These are phyloP conservation scores for Penicillium taxi DNA, from an alignment of 495 filamentous ascomycete genomes.

Conservation along the genomic window DNA sequence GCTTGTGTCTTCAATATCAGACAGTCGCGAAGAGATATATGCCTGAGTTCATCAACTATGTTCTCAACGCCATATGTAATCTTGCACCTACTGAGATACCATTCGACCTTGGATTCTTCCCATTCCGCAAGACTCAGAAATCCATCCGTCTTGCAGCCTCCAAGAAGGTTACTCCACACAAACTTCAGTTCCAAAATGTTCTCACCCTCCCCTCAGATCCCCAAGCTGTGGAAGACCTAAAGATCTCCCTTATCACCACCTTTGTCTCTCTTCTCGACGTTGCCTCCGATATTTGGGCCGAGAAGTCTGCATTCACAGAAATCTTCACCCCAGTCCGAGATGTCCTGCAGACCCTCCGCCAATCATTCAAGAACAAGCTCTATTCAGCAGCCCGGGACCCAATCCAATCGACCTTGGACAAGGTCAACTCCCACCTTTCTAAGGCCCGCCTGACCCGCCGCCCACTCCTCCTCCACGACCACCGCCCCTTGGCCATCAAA, in stretches of 20 bases:
- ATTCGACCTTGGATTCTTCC: slow-evolving; percentile 47
- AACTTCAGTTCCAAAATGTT: slow-evolving; percentile 51
- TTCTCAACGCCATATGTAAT: slow-evolving; percentile 63
- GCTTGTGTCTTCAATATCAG: slow-evolving; percentile 74
- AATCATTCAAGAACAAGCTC: slow-evolving; percentile 43
- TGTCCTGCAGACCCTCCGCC: slow-evolving; percentile 49
- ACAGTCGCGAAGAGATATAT: slow-evolving; percentile 72
- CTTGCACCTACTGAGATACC: slow-evolving; percentile 48
- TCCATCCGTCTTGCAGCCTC: slow-evolving; percentile 42
- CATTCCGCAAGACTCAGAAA: slow-evolving; percentile 48
- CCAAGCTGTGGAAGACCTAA: slow-evolving; percentile 38
- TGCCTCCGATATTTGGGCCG: slow-evolving; percentile 55
- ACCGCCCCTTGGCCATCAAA: slow-evolving; percentile 81
- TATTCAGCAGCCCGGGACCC: slow-evolving; percentile 31
- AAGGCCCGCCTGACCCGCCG: slow-evolving; percentile 56
- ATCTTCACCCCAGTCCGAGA: slow-evolving; percentile 54
- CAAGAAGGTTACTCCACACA: slow-evolving; percentile 20
- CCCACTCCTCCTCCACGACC: slow-evolving; percentile 81
- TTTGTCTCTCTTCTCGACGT: slow-evolving; percentile 48
- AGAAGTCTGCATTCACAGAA: slow-evolving; percentile 63
- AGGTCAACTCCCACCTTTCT: slow-evolving; percentile 41
- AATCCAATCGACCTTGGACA: slow-evolving; percentile 29
- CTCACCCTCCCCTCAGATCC: slow-evolving; percentile 13
- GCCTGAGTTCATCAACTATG: slow-evolving; percentile 79
- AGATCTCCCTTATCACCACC: slow-evolving; percentile 51